These are phyloP conservation scores for Alternaria triticina DNA, from an alignment of 2,329 filamentous ascomycete species.

Conservation along the genomic window DNA sequence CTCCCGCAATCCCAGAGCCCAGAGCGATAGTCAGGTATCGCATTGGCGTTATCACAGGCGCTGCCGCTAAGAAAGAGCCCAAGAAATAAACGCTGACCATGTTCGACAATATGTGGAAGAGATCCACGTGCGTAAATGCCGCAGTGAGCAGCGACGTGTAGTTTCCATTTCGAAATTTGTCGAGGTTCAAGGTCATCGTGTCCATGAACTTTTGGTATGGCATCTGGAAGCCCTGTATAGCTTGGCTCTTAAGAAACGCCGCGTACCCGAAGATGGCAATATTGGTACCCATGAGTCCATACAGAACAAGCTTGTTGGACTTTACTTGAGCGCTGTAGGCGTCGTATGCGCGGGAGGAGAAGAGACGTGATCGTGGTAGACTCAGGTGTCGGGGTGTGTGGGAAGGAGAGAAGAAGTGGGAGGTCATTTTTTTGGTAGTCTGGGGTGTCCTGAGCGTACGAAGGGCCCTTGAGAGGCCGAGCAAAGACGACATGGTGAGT, in stretches of 20 bases:
- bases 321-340: conserved; percentile 2
- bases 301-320: conserved; percentile 36
- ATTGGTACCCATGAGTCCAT: conserved; percentile 51
- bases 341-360: conserved; percentile 3
- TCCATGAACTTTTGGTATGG: conserved; percentile 23
- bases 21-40: conserved; percentile 35
- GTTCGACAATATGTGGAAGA: conserved; percentile 51
- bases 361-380: conserved; percentile 15
- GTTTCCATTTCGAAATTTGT: conserved; percentile 30
- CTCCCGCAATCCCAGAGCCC: conserved; percentile 39
- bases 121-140: conserved; percentile 48
- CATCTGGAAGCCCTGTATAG: conserved; percentile 21
- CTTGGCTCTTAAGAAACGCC: conserved; percentile 40
- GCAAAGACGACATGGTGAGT: conserved; percentile 9
- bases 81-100: conserved; percentile 51
- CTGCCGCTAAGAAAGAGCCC: conserved; percentile 38
- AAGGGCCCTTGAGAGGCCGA: conserved; percentile 14
- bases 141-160: conserved; percentile 50
- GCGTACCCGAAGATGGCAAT: conserved; percentile 48
- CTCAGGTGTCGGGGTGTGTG: conserved; percentile 7
- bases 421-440: conserved; percentile 11
- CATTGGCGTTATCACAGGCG: conserved; percentile 37
- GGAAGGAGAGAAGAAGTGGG: conserved; percentile 29
- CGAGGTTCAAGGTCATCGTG: conserved; percentile 46
- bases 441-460: conserved; percentile 9